A percentile compares a stretch with the other conserved stretches of the same genome.
Conservation (phyloP, 177 flowering plant species). For the Vitis hybrid region DNA sequence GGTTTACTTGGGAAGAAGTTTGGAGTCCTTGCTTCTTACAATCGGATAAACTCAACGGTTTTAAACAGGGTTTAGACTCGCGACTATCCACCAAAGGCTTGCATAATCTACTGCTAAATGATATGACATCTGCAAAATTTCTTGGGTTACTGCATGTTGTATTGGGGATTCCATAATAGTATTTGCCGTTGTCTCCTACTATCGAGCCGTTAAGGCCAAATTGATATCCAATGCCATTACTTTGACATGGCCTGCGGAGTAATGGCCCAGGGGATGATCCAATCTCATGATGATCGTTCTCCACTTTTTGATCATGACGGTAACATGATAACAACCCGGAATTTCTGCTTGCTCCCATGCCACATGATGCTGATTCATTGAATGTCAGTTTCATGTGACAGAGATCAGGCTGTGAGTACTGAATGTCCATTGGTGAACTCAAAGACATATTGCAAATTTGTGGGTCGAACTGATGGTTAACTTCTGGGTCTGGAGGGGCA, state of each 20-base stretch:
- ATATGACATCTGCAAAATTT: slow-evolving; percentile 34
- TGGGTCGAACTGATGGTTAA: slow-evolving; percentile 14
- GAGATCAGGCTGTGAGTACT: slow-evolving; percentile 17
- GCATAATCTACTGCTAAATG: slow-evolving; percentile 28
- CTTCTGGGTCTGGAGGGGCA: slow-evolving; percentile 50
- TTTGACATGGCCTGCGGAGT: slow-evolving; percentile 17
- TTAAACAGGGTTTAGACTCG: slow-evolving; percentile 23
- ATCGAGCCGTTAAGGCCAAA: slow-evolving; percentile 19
- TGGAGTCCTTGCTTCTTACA: slow-evolving; percentile 39
- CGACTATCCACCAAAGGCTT: slow-evolving; percentile 37
- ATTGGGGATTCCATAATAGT: slow-evolving; percentile 19
- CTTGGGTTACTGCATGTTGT: slow-evolving; percentile 26
- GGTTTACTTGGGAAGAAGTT: slow-evolving; percentile 32
- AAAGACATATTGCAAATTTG: slow-evolving; percentile 22
- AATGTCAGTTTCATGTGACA: slow-evolving; percentile 20
- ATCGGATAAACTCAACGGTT: slow-evolving; percentile 27
- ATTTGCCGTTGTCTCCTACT: slow-evolving; percentile 23
- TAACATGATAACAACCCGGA: slow-evolving; percentile 7
- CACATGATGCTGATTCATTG: slow-evolving; percentile 12
- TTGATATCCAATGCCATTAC: slow-evolving; percentile 24
- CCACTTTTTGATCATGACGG: slow-evolving; percentile 25
- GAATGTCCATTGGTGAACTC: slow-evolving; percentile 20
- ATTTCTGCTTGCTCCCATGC: neutral
- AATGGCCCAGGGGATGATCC: slow-evolving; percentile 17
- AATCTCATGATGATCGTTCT: slow-evolving; percentile 16